Conservation (phyloP, 2,329 filamentous ascomycete species). For the Botrytis fabae region DNA sequence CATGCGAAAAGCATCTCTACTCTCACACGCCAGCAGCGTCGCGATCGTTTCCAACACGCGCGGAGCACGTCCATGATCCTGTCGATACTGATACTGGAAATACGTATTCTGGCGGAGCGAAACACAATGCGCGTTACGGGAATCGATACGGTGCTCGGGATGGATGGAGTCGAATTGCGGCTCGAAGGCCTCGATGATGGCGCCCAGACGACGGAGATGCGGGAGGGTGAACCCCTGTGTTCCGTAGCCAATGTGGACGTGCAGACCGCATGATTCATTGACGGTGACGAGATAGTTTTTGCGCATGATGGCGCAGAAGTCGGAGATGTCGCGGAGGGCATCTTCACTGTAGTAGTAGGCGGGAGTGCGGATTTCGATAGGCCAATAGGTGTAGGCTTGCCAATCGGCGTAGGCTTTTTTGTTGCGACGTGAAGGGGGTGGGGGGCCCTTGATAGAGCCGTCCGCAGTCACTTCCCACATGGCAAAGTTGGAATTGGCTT, state of each 20-base stretch:
- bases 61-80: neutral
- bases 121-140: neutral
- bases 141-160: conserved; percentile 16
- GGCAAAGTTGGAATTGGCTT: neutral
- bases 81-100: neutral
- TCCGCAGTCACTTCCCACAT: conserved; percentile 26
- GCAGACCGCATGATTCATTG: conserved; percentile 36
- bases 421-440: neutral
- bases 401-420: neutral
- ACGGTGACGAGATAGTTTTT: conserved; percentile 28
- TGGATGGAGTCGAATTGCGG: conserved; percentile 37
- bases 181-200: conserved; percentile 38
- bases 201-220: conserved; percentile 37
- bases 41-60: neutral
- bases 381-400: conserved; percentile 9
- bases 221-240: conserved; percentile 29
- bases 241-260: conserved; percentile 41
- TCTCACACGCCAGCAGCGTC: neutral
- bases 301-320: conserved; percentile 26
- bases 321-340: conserved; percentile 19
- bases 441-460: neutral
- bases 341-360: conserved; percentile 23
- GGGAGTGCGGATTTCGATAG: conserved; percentile 33
- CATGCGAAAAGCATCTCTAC: neutral
- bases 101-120: neutral